Evolutionary conservation across 495 filamentous ascomycete genomes (phyloP), one percentile per base, ranked within the genome.

Genomic region (Hypoxylon rickii): DNA sequence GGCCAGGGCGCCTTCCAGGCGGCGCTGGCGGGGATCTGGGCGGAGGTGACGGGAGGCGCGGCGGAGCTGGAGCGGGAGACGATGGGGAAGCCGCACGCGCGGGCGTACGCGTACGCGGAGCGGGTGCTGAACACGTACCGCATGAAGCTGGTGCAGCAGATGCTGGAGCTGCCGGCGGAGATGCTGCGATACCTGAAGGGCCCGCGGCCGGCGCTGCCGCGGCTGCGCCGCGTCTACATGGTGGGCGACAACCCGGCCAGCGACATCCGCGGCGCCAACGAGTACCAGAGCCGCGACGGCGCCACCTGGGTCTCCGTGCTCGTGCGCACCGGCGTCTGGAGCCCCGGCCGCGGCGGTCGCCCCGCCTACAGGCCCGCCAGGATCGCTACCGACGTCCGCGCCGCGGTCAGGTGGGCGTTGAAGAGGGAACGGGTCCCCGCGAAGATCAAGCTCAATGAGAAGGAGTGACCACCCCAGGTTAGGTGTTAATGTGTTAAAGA

Each of bases 171-270:
- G n/a, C n/a, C n/a, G n/a, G n/a, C n/a, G n/a, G n/a, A n/a, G n/a
- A n/a, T n/a, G n/a, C n/a, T n/a, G n/a, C n/a, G n/a, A n/a, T n/a
- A n/a, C n/a, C n/a, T n/a, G n/a, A n/a, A n/a, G n/a, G n/a, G n/a
- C n/a, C n/a, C n/a, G n/a, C n/a, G n/a, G n/a, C n/a, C n/a, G n/a
- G n/a, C n/a, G n/a, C n/a, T n/a, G n/a, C n/a, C n/a, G n/a, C n/a
- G n/a, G n/a, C 17, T 96, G 52, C 70, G 73, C 62, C 80, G 76
- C 11, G 89, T 99, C 3, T 97, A 95, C 64, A 97, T 97, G 93
- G 80, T 99, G n/a, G 94, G 94, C 0, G 94, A 99, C 62, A 99
- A 97, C 60, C 93, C 94, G 0, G 89, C 89, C 66, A 89, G 85
- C 21, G 94, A 99, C 70, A 95, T 99, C 51, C 73, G 79, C 10